Evolutionary conservation across 805 yeast genomes (phyloP).

Genomic region (Starmerella potacharoeniae): DNA sequence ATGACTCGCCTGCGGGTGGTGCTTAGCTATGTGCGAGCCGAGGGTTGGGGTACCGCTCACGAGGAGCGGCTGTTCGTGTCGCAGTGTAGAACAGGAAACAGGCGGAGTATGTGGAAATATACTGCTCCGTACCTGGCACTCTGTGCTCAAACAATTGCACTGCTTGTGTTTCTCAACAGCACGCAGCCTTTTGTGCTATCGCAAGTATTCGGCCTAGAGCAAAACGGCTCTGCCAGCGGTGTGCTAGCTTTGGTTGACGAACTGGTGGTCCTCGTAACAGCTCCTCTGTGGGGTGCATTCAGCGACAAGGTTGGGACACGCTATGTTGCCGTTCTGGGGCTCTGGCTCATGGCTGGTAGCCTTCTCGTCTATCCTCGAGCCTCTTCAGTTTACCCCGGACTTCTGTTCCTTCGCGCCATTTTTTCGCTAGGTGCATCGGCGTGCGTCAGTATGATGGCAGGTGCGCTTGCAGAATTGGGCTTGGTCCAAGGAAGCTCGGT

Average conservation of each 20-base stretch:
- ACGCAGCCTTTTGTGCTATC: conserved; percentile 38
- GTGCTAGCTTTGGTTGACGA: conserved; percentile 50
- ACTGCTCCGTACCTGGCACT: conserved; percentile 27
- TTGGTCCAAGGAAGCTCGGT: neutral
- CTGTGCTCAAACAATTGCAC: conserved; percentile 34
- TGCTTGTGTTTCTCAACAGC: conserved; percentile 35
- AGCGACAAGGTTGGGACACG: conserved; percentile 55
- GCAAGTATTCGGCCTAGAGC: conserved; percentile 27
- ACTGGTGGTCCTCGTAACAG: conserved; percentile 38
- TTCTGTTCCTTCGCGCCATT: conserved; percentile 40
- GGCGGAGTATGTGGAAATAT: neutral
- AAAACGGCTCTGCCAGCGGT: conserved; percentile 38
- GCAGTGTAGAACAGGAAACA: too few relatives aligned
- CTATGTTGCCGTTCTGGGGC: conserved; percentile 39
- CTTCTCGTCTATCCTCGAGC: conserved; percentile 42
- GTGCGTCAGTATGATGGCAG: conserved; percentile 48
- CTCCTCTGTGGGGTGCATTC: conserved; percentile 55
- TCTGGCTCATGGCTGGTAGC: conserved; percentile 38
- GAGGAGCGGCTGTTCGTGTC: too few relatives aligned
- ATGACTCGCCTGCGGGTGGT: too few relatives aligned
- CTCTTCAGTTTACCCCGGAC: conserved; percentile 37
- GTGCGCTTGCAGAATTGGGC: conserved; percentile 40
- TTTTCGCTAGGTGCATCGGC: conserved; percentile 52
- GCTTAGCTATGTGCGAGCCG: too few relatives aligned
- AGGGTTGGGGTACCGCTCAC: too few relatives aligned